A percentile compares a stretch with the other conserved stretches of the same genome.
These are phyloP conservation scores for Daldinia childiae DNA, from an alignment of 495 filamentous ascomycete genomes.

Conservation along the genomic window DNA sequence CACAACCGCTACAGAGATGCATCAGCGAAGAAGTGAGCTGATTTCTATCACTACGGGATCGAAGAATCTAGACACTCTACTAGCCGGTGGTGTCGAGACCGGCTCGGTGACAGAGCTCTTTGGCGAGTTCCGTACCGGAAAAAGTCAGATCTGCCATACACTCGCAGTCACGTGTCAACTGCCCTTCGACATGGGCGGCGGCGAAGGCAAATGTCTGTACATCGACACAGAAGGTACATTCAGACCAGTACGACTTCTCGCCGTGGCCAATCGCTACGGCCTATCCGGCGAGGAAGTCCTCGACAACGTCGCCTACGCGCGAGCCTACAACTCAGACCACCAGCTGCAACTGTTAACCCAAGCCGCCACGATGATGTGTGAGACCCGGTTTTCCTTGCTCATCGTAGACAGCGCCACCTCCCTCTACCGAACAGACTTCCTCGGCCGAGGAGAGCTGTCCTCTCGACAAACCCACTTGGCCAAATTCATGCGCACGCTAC, in stretches of 20 bases:
- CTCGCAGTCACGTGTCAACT: slow-evolving; percentile 98
- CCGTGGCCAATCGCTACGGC: slow-evolving; percentile 92
- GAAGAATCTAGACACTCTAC: slow-evolving; percentile 93
- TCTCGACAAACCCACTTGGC: slow-evolving; percentile 91
- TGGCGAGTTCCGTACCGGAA: slow-evolving; percentile 97
- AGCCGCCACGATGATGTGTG: slow-evolving; percentile 98
- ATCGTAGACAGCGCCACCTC: slow-evolving; percentile 96
- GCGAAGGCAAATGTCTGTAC: slow-evolving; percentile 98
- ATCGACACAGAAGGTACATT: slow-evolving; percentile 99
- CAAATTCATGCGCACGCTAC: slow-evolving; percentile 95
- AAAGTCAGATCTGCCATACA: slow-evolving; percentile 98
- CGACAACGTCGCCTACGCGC: slow-evolving; percentile 97
- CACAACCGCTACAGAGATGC: slow-evolving; percentile 99
- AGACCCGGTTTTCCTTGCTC: slow-evolving; percentile 94
- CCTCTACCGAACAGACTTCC: slow-evolving; percentile 94
- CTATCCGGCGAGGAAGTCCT: slow-evolving; percentile 96
- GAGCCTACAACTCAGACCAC: slow-evolving; percentile 98
- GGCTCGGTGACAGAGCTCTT: slow-evolving; percentile 99
- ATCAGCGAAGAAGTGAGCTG: slow-evolving; percentile 91
- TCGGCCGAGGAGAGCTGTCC: slow-evolving; percentile 91
- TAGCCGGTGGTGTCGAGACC: slow-evolving; percentile 95
- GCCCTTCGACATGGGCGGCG: slow-evolving; percentile 98
- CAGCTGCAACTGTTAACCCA: slow-evolving; percentile 94
- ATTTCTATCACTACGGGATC: slow-evolving; percentile 98
- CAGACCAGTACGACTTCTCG: slow-evolving; percentile 86